These are phyloP conservation scores for Baorangia bicolor DNA, from an alignment of 768 basidiomycete species.

Conservation along the genomic window DNA sequence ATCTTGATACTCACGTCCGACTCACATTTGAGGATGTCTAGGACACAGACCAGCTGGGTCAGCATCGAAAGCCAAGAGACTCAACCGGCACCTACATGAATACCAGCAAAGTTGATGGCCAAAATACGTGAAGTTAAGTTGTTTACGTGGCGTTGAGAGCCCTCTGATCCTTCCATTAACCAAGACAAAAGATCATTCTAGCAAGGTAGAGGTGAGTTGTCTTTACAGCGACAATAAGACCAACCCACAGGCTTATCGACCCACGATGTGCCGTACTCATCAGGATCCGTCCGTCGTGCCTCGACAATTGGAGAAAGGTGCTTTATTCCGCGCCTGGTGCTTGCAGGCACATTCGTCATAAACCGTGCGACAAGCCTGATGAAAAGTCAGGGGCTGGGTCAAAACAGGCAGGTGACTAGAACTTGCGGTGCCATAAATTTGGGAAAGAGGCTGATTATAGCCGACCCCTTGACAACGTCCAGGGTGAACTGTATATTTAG, in stretches of 20 bases:
- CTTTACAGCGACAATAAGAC: neutral
- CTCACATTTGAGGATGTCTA: constrained; percentile 15
- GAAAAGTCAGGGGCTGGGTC: neutral
- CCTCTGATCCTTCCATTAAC: constrained; percentile 28
- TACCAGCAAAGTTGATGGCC: constrained; percentile 21
- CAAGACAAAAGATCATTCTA: constrained; percentile 37
- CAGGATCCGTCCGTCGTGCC: neutral
- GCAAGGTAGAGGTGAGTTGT: neutral
- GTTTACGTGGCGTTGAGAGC: constrained; percentile 8
- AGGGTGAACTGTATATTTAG: constrained; percentile 31
- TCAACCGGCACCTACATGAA: constrained; percentile 11
- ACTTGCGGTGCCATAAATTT: constrained; percentile 32
- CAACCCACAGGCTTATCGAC: constrained; percentile 2
- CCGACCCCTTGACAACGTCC: constrained; percentile 1
- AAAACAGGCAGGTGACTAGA: neutral
- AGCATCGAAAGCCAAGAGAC: neutral
- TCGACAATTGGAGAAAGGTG: constrained; percentile 29
- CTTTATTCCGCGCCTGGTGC: constrained; percentile 5
- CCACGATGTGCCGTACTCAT: neutral
- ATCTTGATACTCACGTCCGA: neutral
- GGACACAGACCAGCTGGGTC: too few relatives aligned
- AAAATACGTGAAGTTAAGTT: constrained; percentile 24
- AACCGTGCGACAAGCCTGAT: constrained; percentile 1
- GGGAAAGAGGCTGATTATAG: constrained; percentile 32
- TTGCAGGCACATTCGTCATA: constrained; percentile 1